Conservation (phyloP, 1,139 yeast species). For the Candida freyschussii region DNA sequence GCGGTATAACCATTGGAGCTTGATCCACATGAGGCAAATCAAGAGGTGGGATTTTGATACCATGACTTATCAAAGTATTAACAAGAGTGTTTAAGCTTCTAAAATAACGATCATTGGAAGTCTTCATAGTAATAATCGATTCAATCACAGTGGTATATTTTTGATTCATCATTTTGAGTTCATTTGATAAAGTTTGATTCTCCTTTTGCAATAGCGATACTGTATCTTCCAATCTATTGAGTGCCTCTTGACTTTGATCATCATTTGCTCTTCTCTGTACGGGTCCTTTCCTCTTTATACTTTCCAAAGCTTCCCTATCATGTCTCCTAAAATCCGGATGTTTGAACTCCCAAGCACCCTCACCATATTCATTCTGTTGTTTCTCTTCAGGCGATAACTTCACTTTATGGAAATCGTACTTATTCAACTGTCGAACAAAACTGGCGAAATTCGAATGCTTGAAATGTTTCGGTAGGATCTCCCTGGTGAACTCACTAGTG, state of each 20-base stretch:
- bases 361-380: slow-evolving; percentile 57
- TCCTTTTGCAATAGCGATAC: slow-evolving; percentile 40
- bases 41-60: slow-evolving; percentile 62
- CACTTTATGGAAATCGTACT: slow-evolving; percentile 95
- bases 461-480: slow-evolving; percentile 82
- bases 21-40: slow-evolving; percentile 41
- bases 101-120: slow-evolving; percentile 51
- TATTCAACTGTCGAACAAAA: slow-evolving; percentile 90
- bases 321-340: slow-evolving; percentile 82
- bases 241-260: slow-evolving; percentile 26
- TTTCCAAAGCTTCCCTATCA: slow-evolving; percentile 66
- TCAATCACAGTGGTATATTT: slow-evolving; percentile 65
- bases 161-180: slow-evolving; percentile 42
- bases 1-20: slow-evolving; percentile 15
- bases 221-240: slow-evolving; percentile 38
- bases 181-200: slow-evolving; percentile 37
- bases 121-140: slow-evolving; percentile 50
- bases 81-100: slow-evolving; percentile 47
- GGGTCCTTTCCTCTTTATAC: slow-evolving; percentile 78
- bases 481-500: slow-evolving; percentile 83
- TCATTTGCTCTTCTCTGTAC: slow-evolving; percentile 38
- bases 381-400: slow-evolving; percentile 43
- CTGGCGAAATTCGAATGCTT: slow-evolving; percentile 92
- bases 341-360: slow-evolving; percentile 89
- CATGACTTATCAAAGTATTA: slow-evolving; percentile 48